Percentiles rank a stretch among this genome's conserved stretches.
Conservation (phyloP, 1,284 basidiomycete species). For the Cutaneotrichosporon cavernicola region DNA sequence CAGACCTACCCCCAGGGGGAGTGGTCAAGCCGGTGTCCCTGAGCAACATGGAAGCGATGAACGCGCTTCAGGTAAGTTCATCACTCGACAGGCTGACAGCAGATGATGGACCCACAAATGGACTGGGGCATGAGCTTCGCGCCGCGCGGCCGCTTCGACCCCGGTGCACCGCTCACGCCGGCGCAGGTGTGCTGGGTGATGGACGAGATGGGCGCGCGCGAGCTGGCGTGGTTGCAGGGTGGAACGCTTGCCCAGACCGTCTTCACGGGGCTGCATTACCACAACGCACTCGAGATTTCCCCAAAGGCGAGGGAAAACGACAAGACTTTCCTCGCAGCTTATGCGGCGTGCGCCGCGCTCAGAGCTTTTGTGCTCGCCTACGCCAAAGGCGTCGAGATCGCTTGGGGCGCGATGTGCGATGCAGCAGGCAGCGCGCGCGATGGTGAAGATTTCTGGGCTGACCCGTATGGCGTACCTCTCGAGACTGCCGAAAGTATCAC, state of each 20-base stretch:
- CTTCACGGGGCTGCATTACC: slow-evolving; percentile 75
- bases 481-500: slow-evolving; percentile 66
- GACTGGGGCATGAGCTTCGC: slow-evolving; percentile 67
- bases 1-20: slow-evolving; percentile 66
- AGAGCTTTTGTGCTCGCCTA: slow-evolving; percentile 68
- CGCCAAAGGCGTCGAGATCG: slow-evolving; percentile 78
- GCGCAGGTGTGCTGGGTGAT: slow-evolving; percentile 83
- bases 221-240: slow-evolving; percentile 86
- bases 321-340: slow-evolving; percentile 3
- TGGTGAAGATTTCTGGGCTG: slow-evolving; percentile 84
- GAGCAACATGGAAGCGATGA: slow-evolving; percentile 80
- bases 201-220: slow-evolving; percentile 73
- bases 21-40: slow-evolving; percentile 70
- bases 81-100: slow-evolving; percentile 8
- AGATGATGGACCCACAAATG: slow-evolving; percentile 81
- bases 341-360: slow-evolving; percentile 68
- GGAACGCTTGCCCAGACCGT: slow-evolving; percentile 81
- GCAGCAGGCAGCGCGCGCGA: slow-evolving; percentile 64
- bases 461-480: slow-evolving; percentile 79
- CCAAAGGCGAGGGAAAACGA: slow-evolving; percentile 54
- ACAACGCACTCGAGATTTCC: slow-evolving; percentile 53
- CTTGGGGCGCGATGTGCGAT: slow-evolving; percentile 71
- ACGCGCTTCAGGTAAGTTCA: slow-evolving; percentile 68
- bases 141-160: slow-evolving; percentile 62
- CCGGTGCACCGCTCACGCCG: slow-evolving; percentile 63